A percentile compares a stretch with the other conserved stretches of the same genome.
phyloP scores from a whole-genome alignment of 2,329 filamentous ascomycete species.

The Arthrocladium fulminans region DNA sequence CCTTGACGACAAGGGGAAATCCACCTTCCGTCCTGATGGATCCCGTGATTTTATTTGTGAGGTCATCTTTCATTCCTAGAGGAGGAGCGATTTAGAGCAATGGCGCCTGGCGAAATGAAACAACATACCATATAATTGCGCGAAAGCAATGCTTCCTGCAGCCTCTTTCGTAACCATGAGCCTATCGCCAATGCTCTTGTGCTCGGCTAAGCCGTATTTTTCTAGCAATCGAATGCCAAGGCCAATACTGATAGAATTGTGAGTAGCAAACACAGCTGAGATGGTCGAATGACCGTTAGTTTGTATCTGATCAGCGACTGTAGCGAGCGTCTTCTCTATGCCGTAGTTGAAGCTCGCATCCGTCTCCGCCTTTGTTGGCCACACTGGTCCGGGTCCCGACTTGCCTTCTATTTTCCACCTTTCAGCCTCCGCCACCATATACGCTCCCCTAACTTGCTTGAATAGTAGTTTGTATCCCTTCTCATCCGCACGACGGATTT shows the following conservation, averaged over 20 bases:
- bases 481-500: conserved; percentile 1
- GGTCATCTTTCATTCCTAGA: neutral
- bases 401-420: neutral
- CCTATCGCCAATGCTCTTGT: neutral
- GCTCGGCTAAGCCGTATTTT: neutral
- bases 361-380: neutral
- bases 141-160: neutral
- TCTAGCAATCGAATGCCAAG: neutral
- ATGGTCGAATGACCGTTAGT: neutral
- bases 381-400: neutral
- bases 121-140: conserved; percentile 2
- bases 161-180: neutral
- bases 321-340: conserved; percentile 1
- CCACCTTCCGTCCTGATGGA: neutral
- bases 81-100: neutral
- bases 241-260: neutral
- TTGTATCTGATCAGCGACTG: neutral
- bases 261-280: neutral
- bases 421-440: conserved; percentile 4
- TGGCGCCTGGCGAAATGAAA: neutral
- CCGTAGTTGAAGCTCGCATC: conserved; percentile 1
- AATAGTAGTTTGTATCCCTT: neutral
- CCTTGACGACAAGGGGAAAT: neutral
- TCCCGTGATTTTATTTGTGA: neutral
- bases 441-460: conserved; percentile 3